A percentile compares a stretch with the other conserved stretches of the same genome.
Evolutionary conservation across 2,329 filamentous ascomycete species (phyloP).

Genomic region (Venturia asperata): DNA sequence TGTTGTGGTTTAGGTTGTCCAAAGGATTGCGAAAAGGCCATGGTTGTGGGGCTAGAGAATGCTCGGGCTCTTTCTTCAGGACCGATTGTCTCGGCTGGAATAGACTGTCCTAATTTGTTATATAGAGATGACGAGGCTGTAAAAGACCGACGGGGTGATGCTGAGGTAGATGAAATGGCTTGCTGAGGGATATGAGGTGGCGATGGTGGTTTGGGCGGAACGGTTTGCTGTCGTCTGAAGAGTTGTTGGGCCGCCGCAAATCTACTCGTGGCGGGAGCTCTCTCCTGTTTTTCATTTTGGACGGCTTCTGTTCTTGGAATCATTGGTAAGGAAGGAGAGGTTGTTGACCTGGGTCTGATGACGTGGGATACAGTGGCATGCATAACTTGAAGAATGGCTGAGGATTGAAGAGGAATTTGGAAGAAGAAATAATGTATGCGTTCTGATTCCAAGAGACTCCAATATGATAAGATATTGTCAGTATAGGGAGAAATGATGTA

Average conservation of each 20-base stretch:
- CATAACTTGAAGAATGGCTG: background rate
- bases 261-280: background rate
- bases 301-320: background rate
- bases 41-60: background rate
- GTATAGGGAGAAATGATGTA: background rate
- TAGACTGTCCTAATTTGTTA: constrained; percentile 5
- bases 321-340: background rate
- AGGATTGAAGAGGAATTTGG: background rate
- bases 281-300: constrained; percentile 4
- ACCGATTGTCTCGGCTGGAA: background rate
- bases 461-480: background rate
- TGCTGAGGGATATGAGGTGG: background rate
- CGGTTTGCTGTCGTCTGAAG: background rate
- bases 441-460: background rate
- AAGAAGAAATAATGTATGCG: background rate
- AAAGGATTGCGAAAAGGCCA: constrained; percentile 2
- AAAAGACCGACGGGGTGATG: background rate
- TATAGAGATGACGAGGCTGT: constrained; percentile 16
- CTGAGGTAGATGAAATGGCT: background rate
- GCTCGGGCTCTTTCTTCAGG: background rate
- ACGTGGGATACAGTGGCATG: background rate
- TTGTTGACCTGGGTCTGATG: background rate
- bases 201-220: background rate
- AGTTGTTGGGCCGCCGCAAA: constrained; percentile 14
- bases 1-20: background rate